Base-by-base conservation (phyloP, 345 rosid species). In the Cardamine occulta region DNA sequence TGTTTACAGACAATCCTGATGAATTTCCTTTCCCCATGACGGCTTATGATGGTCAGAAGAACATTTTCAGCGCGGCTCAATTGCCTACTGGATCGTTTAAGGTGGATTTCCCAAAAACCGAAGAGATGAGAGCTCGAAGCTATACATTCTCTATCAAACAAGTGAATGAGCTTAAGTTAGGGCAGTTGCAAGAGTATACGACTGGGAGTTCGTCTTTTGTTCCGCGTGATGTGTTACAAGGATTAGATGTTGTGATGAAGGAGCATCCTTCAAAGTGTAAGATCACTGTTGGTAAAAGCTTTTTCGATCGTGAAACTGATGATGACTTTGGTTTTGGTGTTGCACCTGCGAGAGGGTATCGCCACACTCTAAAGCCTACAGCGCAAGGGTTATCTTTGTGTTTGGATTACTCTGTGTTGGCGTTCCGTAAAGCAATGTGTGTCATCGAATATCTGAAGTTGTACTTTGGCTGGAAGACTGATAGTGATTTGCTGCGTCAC, bases 211-310 rank as follows among this genome's bases (percentile, higher is more conserved):
- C 75, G 2, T 45, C 67, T 23, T 56, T 78, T 0, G 31, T 79
- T 5, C 97, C 98, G 5, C 91, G 96, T 37, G 96, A 91, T 34
- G 84, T 91, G 18, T 65, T 93, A 81, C 98, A 91, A 79, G 97
- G 91, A 18, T 75, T 93, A 90, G 97, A 93, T 83, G 84, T 93
- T 12, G 93, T 93, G 51, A 84, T 93, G 96, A 93, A 93, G 81
- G 98, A 93, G 85, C 88, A 93, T 72, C 91, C 96, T 8, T 48
- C 80, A 2, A 81, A 73, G 75, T 74, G 48, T 61, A 89, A 89
- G 98, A 83, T 91, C 19, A 72, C 87, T 8, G 82, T 75, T 35
- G 96, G 96, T 51, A 86, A 86, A 21, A 81, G 82, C 76, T 93
- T 93, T 34, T 88, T 85, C 70, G 74, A 83, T 28, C 21, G 54